A percentile compares a stretch with the other conserved stretches of the same genome.
These are phyloP conservation scores for Euphorbia lathyris DNA, from an alignment of 345 rosid species.

Conservation along the genomic window DNA sequence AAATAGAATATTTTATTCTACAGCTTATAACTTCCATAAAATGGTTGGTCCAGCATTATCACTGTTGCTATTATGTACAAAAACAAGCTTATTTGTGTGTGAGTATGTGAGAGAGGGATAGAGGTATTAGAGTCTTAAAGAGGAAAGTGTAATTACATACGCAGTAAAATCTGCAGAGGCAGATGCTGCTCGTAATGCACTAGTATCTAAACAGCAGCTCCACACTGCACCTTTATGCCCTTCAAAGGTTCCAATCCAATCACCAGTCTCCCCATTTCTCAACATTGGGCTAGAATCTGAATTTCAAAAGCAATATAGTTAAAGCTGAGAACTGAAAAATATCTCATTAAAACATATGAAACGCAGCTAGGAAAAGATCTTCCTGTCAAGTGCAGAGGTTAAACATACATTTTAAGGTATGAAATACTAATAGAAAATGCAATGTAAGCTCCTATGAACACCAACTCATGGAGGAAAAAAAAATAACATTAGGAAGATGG, in stretches of 20 bases:
- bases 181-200: slow-evolving; percentile 91
- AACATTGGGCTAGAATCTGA: slow-evolving; percentile 94
- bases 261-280: slow-evolving; percentile 99
- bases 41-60: background rate
- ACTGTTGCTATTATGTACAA: background rate
- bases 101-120: background rate
- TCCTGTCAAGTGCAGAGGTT: background rate
- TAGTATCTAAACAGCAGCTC: slow-evolving; percentile 87
- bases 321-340: background rate
- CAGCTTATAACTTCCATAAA: background rate
- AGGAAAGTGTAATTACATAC: slow-evolving; percentile 38
- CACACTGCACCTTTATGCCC: slow-evolving; percentile 99
- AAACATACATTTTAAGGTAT: slow-evolving; percentile 1
- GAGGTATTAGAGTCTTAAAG: background rate
- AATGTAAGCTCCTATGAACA: background rate
- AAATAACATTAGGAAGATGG: too few species aligned
- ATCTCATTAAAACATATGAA: background rate
- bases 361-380: background rate
- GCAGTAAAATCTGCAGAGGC: slow-evolving; percentile 98
- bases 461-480: background rate
- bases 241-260: slow-evolving; percentile 98
- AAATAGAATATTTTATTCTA: slow-evolving; percentile 4
- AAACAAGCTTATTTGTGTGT: background rate
- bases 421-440: background rate
- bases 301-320: slow-evolving; percentile 14